These are phyloP conservation scores for Magnaporthiopsis rhizophila DNA, from an alignment of 2,329 filamentous ascomycete species.

Conservation along the genomic window DNA sequence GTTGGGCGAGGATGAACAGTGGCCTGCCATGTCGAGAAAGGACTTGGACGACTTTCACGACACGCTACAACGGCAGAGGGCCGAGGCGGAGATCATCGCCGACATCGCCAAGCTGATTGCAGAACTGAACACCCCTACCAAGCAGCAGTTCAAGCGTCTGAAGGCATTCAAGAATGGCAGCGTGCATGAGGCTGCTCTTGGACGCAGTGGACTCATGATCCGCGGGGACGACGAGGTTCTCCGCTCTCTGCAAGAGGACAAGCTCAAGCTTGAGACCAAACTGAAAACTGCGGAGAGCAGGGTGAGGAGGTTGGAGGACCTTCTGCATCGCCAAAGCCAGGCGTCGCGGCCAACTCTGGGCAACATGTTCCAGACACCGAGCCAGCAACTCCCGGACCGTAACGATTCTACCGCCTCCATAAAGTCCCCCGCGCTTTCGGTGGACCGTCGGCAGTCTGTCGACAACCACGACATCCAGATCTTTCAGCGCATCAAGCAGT, in stretches of 20 bases:
- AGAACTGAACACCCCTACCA: conserved; percentile 74
- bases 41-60: conserved; percentile 71
- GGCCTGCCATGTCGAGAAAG: conserved; percentile 68
- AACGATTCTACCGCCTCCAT: conserved; percentile 42
- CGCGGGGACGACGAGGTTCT: conserved; percentile 82
- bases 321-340: conserved; percentile 76
- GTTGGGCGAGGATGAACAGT: conserved; percentile 68
- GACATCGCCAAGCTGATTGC: conserved; percentile 70
- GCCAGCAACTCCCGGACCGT: conserved; percentile 38
- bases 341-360: conserved; percentile 44
- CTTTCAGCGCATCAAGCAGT: conserved; percentile 43
- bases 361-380: conserved; percentile 45
- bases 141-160: conserved; percentile 75
- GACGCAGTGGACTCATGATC: conserved; percentile 76
- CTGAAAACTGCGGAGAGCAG: conserved; percentile 81
- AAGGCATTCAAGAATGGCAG: conserved; percentile 97
- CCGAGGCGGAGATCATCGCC: conserved; percentile 56
- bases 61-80: conserved; percentile 54
- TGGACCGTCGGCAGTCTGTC: conserved; percentile 33
- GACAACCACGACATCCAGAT: conserved; percentile 37
- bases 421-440: conserved; percentile 27
- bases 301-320: conserved; percentile 81
- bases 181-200: conserved; percentile 80
- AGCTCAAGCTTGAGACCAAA: conserved; percentile 63
- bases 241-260: conserved; percentile 73